These are phyloP conservation scores for Pseudogymnoascus destructans DNA, from an alignment of 2,329 filamentous ascomycete species.

Conservation along the genomic window DNA sequence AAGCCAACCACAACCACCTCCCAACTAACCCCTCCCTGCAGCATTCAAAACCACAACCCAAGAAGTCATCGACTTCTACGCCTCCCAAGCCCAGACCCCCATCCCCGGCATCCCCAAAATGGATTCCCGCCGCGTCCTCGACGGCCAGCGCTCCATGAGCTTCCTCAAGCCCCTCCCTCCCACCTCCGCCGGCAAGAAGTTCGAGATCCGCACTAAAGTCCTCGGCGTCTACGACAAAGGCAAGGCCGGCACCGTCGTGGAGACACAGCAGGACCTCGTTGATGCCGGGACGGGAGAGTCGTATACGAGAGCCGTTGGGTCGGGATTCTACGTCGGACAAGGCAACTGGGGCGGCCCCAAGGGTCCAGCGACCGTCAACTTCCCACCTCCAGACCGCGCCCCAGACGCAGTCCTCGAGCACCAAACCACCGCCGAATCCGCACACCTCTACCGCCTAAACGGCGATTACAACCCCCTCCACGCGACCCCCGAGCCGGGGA, in stretches of 20 bases:
- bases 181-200: conserved; percentile 45
- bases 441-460: conserved; percentile 69
- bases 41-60: conserved; percentile 54
- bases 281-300: conserved; percentile 47
- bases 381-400: conserved; percentile 55
- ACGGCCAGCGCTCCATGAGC: conserved; percentile 52
- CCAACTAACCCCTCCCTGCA: conserved; percentile 19
- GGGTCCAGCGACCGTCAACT: conserved; percentile 67
- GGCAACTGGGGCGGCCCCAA: conserved; percentile 80
- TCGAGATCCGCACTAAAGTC: conserved; percentile 51
- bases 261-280: conserved; percentile 52
- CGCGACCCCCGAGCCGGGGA: conserved; percentile 66
- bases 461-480: conserved; percentile 90
- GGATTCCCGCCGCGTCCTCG: conserved; percentile 48
- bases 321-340: conserved; percentile 55
- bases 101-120: conserved; percentile 56
- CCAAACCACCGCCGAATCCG: conserved; percentile 59
- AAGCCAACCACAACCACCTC: not conserved
- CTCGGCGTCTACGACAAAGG: conserved; percentile 63
- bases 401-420: conserved; percentile 59
- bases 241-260: conserved; percentile 53
- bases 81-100: conserved; percentile 35
- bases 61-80: conserved; percentile 61
- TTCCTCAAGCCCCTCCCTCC: conserved; percentile 52
- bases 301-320: conserved; percentile 46